phyloP scores from a whole-genome alignment of 805 yeast species.

The Priceomyces haplophilus region DNA sequence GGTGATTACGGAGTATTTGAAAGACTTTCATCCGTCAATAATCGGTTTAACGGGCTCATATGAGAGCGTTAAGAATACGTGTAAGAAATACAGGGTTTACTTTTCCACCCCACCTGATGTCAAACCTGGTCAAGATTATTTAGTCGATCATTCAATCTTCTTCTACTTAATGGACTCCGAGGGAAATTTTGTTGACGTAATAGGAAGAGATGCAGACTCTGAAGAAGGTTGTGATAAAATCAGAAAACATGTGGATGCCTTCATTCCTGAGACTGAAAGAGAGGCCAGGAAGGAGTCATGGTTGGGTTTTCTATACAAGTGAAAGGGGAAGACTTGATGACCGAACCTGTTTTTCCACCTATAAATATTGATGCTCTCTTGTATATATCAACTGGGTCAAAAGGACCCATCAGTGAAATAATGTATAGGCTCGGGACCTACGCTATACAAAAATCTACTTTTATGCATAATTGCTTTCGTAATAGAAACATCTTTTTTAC shows the following conservation, averaged over 20 bases:
- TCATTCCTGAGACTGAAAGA: slow-evolving; percentile 68
- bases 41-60: slow-evolving; percentile 91
- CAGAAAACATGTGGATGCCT: slow-evolving; percentile 69
- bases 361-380: no score
- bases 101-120: slow-evolving; percentile 96
- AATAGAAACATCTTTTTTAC: no score
- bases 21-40: slow-evolving; percentile 86
- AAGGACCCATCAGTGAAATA: no score
- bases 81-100: slow-evolving; percentile 90
- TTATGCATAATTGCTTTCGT: no score
- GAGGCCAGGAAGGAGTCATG: slow-evolving; percentile 60
- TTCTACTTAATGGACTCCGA: slow-evolving; percentile 98
- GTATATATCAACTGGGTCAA: no score
- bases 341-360: no score
- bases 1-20: slow-evolving; percentile 74
- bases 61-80: slow-evolving; percentile 75
- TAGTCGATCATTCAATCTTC: slow-evolving; percentile 96
- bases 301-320: slow-evolving; percentile 57
- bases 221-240: slow-evolving; percentile 75
- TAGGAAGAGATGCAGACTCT: slow-evolving; percentile 88
- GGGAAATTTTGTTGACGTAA: slow-evolving; percentile 90
- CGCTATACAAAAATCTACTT: no score
- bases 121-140: slow-evolving; percentile 92
- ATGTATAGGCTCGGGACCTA: no score
- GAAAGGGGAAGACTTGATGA: slow-evolving; percentile 2